A percentile compares a stretch with the other conserved stretches of the same genome.
Conservation (phyloP, 495 filamentous ascomycete species). For the Hypoxylon rickii region DNA sequence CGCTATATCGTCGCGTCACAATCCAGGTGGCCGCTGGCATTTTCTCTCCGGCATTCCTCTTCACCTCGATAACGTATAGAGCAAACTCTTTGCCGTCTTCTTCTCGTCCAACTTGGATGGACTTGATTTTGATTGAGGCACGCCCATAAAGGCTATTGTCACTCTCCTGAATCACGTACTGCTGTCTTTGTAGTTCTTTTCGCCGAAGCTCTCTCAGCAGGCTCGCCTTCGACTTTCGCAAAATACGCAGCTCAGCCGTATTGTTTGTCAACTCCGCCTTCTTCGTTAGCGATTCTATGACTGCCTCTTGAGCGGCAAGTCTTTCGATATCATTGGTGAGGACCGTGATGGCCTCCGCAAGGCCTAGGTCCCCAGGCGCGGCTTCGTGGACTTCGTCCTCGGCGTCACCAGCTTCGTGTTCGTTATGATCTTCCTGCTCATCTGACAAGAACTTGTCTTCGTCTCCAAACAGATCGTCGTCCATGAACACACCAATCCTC, state of each 20-base stretch:
- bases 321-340: constrained; percentile 89
- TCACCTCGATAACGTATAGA: constrained; percentile 90
- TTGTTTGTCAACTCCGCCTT: constrained; percentile 99
- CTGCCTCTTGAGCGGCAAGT: constrained; percentile 82
- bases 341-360: constrained; percentile 87
- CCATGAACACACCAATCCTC: constrained; percentile 84
- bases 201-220: constrained; percentile 88
- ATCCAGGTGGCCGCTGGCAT: constrained; percentile 85
- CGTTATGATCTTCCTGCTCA: constrained; percentile 76
- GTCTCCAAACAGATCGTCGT: constrained; percentile 91
- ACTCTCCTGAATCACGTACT: constrained; percentile 96
- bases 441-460: constrained; percentile 86
- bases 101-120: constrained; percentile 87
- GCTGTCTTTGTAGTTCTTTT: constrained; percentile 94
- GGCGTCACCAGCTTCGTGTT: constrained; percentile 60
- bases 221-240: constrained; percentile 92
- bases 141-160: constrained; percentile 97
- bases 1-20: constrained; percentile 84
- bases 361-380: constrained; percentile 89
- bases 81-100: constrained; percentile 94
- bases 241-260: constrained; percentile 85
- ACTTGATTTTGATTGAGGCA: constrained; percentile 84
- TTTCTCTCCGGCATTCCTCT: constrained; percentile 84
- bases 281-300: constrained; percentile 85
- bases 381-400: constrained; percentile 92